Base-by-base conservation (phyloP, 208 protist genomes). In the Acanthamoeba culbertsoni region DNA sequence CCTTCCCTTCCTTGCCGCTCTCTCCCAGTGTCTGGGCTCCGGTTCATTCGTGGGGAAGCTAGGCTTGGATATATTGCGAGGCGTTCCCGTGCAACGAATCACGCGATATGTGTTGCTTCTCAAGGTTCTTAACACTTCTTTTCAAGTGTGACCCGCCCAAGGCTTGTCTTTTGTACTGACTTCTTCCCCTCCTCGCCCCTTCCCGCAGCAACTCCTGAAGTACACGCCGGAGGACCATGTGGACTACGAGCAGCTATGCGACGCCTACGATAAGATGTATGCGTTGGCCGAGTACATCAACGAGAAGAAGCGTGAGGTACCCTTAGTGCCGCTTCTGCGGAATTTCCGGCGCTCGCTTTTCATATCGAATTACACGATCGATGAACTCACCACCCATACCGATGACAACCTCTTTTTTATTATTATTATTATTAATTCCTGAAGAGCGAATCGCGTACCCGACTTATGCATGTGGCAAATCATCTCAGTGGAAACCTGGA, bases 221-320 rank as follows among this genome's bases (percentile, higher is more conserved):
- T 89, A 89, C 79, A 89, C 79, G 31, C 46, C 79, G 7, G 79
- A 89, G 43, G 53, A 57, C 45, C 79, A 89, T 28, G 48, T 63
- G 2, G 79, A 89, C 40, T 89, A 62, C 31, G 46, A 89, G n/a
- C 79, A 57, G 31, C 53, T 89, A 12, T 63, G 40, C 53, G 53
- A 63, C 37, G 45, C 79, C 45, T 89, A 89, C 26, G 79, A 53
- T 16, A 89, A 89, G 79, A 89, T 89, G 79, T 89, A 89, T 23
- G 79, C 45, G 2, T 48, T 89, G n/a, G 79, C 79, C 42, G 53
- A 89, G 23, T 89, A 89, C 53, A 89, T 89, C 45, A 89, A 89
- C 35, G 79, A 89, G 28, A 89, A 89, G 53, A 89, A 89, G 48
- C n/a, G 53, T 63, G 79, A 89, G 79, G 79, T 62, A 42, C 33